Evolutionary conservation across 345 rosid genomes (phyloP).

Genomic region (Euclidium syriacum): DNA sequence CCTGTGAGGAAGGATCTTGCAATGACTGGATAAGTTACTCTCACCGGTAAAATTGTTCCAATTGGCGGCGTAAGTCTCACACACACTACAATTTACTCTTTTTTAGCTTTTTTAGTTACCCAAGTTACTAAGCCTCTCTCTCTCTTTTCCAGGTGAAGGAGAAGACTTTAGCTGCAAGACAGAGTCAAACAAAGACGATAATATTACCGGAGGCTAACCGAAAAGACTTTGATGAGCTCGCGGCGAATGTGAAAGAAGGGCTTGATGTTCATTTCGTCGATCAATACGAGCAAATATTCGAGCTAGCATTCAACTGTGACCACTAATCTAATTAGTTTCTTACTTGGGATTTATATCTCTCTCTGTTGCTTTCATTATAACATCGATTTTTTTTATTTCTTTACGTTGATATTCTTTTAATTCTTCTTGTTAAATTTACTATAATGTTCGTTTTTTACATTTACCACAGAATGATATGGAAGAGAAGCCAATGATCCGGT

Average conservation of each 20-base stretch:
- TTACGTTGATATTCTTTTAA: neutral
- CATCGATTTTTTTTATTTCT: neutral
- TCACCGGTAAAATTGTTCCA: slow-evolving; percentile 78
- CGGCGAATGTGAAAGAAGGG: slow-evolving; percentile 76
- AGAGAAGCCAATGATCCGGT: no score
- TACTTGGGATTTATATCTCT: neutral
- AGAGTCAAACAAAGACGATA: slow-evolving; percentile 67
- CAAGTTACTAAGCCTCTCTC: no score
- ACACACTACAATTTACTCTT: neutral
- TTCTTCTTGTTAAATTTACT: no score
- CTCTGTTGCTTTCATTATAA: neutral
- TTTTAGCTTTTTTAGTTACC: neutral
- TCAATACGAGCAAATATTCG: slow-evolving; percentile 49
- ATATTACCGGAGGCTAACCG: slow-evolving; percentile 76
- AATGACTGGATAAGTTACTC: slow-evolving; percentile 92
- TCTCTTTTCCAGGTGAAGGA: slow-evolving; percentile 71
- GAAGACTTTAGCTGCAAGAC: slow-evolving; percentile 83
- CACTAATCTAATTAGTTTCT: neutral
- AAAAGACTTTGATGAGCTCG: slow-evolving; percentile 76
- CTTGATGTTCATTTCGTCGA: slow-evolving; percentile 81
- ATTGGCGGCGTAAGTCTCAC: slow-evolving; percentile 73
- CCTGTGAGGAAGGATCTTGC: slow-evolving; percentile 77
- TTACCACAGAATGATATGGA: no score
- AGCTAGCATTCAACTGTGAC: slow-evolving; percentile 50
- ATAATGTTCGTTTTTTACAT: no score